phyloP scores from a whole-genome alignment of 2,329 filamentous ascomycete genomes.

The Endoconidiophora laricicola region DNA sequence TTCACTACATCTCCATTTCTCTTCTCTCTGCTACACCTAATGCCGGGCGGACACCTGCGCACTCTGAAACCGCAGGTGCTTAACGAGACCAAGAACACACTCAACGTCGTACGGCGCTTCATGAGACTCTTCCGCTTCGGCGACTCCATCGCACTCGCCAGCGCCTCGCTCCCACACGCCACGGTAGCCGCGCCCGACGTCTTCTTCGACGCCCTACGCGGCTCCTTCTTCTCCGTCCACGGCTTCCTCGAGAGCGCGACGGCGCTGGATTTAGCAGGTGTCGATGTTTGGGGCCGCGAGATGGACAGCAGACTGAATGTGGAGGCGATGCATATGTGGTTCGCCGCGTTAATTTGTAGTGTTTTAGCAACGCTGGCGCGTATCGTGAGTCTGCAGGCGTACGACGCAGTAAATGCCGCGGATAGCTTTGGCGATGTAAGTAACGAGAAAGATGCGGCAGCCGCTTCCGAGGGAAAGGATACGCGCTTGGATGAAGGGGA shows the following conservation, averaged over 20 bases:
- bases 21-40: slow-evolving; percentile 18
- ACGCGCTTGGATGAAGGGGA: slow-evolving; percentile 19
- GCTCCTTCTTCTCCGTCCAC: slow-evolving; percentile 48
- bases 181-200: slow-evolving; percentile 14
- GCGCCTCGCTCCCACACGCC: slow-evolving; percentile 15
- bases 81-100: slow-evolving; percentile 22
- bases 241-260: slow-evolving; percentile 49
- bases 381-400: slow-evolving; percentile 23
- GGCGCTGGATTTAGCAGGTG: slow-evolving; percentile 34
- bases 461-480: slow-evolving; percentile 18
- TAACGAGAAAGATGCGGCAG: slow-evolving; percentile 9
- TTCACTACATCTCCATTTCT: slow-evolving; percentile 28
- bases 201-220: slow-evolving; percentile 32
- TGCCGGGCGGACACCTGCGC: slow-evolving; percentile 15
- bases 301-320: slow-evolving; percentile 30
- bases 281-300: slow-evolving; percentile 29
- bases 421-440: slow-evolving; percentile 8
- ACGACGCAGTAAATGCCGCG: slow-evolving; percentile 18
- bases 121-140: slow-evolving; percentile 55
- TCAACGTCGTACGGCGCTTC: slow-evolving; percentile 39
- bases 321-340: slow-evolving; percentile 55
- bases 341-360: slow-evolving; percentile 40
- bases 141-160: slow-evolving; percentile 31
- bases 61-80: slow-evolving; percentile 19
- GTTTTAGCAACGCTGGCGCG: slow-evolving; percentile 27